A percentile compares a stretch with the other conserved stretches of the same genome.
Conservation (phyloP, 768 basidiomycete species). For the Tricholoma matsutake region DNA sequence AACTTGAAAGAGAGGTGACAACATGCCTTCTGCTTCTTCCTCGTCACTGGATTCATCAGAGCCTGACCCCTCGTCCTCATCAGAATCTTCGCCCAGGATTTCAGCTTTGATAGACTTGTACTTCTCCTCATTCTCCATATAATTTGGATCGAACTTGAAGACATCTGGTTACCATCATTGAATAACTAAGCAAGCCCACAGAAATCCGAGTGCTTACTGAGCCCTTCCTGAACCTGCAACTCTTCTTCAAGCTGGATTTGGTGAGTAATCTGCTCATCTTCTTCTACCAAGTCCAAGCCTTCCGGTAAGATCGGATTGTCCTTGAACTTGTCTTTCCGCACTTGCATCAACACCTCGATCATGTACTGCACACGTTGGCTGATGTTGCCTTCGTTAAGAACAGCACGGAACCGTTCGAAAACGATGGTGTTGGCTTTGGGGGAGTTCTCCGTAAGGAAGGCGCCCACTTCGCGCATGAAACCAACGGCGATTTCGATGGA, state of each 20-base stretch:
- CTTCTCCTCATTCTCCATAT: slow-evolving; percentile 88
- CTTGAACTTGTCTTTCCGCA: slow-evolving; percentile 98
- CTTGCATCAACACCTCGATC: slow-evolving; percentile 99
- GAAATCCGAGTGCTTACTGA: slow-evolving; percentile 61
- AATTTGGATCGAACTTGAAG: slow-evolving; percentile 92
- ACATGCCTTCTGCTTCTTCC: slow-evolving; percentile 46
- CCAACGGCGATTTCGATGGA: slow-evolving; percentile 98
- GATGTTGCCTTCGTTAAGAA: slow-evolving; percentile 92
- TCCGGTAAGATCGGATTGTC: slow-evolving; percentile 95
- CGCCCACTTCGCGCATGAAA: slow-evolving; percentile 96
- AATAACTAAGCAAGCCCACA: background rate
- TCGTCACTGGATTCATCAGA: slow-evolving; percentile 66
- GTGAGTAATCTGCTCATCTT: slow-evolving; percentile 98
- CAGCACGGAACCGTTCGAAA: slow-evolving; percentile 95
- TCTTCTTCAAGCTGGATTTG: slow-evolving; percentile 90
- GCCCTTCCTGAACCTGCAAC: slow-evolving; percentile 87
- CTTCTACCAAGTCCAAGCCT: slow-evolving; percentile 93
- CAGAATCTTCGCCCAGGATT: slow-evolving; percentile 88
- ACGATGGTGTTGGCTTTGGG: slow-evolving; percentile 94
- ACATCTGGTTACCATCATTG: slow-evolving; percentile 55
- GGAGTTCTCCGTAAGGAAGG: slow-evolving; percentile 89
- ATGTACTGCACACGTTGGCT: slow-evolving; percentile 98
- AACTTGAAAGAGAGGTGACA: background rate
- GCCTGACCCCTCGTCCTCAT: slow-evolving; percentile 68
- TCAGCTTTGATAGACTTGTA: slow-evolving; percentile 90